Conservation (phyloP, 2,329 filamentous ascomycete species). For the Pyrenophora tritici-repentis region DNA sequence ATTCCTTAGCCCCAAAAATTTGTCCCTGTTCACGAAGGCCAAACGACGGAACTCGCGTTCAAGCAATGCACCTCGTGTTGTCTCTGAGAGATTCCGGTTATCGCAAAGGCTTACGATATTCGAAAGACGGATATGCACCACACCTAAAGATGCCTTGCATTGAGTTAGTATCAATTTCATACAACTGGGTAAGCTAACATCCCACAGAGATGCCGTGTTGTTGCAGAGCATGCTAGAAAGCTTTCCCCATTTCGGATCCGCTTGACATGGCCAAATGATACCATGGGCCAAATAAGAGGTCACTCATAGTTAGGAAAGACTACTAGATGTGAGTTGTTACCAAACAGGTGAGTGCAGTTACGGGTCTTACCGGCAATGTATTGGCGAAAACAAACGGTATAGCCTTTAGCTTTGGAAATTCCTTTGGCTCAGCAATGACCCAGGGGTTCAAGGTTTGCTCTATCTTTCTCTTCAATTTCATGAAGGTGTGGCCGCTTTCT, state of each 20-base stretch:
- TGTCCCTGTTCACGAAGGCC: conserved; percentile 15
- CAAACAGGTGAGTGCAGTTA: neutral
- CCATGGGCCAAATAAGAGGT: conserved; percentile 4
- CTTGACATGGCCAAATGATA: neutral
- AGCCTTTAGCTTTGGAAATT: conserved; percentile 7
- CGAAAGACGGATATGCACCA: neutral
- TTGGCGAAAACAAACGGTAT: conserved; percentile 19
- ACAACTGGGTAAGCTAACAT: neutral
- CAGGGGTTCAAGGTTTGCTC: conserved; percentile 16
- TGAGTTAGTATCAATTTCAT: neutral
- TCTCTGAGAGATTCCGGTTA: neutral
- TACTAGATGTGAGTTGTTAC: neutral
- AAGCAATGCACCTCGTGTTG: conserved; percentile 4
- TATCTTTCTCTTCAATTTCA: conserved; percentile 3
- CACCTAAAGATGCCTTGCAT: neutral
- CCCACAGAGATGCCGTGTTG: neutral
- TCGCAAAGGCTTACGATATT: neutral
- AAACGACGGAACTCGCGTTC: conserved; percentile 19
- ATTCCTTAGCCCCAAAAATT: conserved; percentile 23
- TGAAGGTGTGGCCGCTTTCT: neutral
- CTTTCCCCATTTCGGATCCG: neutral
- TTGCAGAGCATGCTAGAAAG: neutral
- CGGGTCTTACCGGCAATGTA: conserved; percentile 16
- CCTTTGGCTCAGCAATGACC: conserved; percentile 10
- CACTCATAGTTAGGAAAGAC: neutral